Evolutionary conservation across 2,329 filamentous ascomycete species (phyloP).

Genomic region (Sarocladiaceae sp.): DNA sequence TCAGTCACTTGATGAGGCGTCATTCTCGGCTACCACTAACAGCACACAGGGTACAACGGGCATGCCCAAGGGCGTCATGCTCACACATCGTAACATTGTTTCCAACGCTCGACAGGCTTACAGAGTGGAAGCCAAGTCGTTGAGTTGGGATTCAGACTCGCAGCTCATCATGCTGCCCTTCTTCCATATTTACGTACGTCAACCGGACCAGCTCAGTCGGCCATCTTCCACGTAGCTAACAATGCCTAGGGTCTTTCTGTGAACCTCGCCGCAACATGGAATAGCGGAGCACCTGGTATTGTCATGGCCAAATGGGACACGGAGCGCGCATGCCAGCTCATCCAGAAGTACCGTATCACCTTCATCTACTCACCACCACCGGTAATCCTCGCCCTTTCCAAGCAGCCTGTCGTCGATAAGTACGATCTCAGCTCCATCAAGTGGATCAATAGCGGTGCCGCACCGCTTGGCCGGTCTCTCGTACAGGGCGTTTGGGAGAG

Average conservation of each 20-base stretch:
- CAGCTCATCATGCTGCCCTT: constrained; percentile 78
- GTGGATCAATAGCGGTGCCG: constrained; percentile 83
- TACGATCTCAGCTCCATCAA: constrained; percentile 75
- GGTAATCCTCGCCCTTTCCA: constrained; percentile 72
- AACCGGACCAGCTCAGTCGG: not conserved
- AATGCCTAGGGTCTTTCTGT: constrained; percentile 24
- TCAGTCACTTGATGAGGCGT: constrained; percentile 15
- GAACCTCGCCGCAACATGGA: constrained; percentile 21
- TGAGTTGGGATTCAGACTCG: constrained; percentile 60
- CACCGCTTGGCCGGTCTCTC: constrained; percentile 75
- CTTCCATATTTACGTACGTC: constrained; percentile 78
- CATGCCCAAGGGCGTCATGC: constrained; percentile 82
- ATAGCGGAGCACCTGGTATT: constrained; percentile 65
- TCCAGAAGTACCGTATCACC: constrained; percentile 70
- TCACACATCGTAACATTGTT: constrained; percentile 77
- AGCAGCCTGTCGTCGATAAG: constrained; percentile 69
- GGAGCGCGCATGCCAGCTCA: constrained; percentile 66
- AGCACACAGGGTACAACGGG: constrained; percentile 67
- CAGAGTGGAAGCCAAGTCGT: constrained; percentile 45
- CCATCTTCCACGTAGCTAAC: not conserved
- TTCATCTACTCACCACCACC: constrained; percentile 81
- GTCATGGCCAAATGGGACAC: constrained; percentile 73
- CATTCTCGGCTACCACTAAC: not conserved
- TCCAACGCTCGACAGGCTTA: constrained; percentile 59
- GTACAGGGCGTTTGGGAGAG: constrained; percentile 69